Percentiles rank a stretch among this genome's conserved stretches.
phyloP scores from a whole-genome alignment of 1,284 basidiomycete genomes.

The Afroboletus lepidellus region DNA sequence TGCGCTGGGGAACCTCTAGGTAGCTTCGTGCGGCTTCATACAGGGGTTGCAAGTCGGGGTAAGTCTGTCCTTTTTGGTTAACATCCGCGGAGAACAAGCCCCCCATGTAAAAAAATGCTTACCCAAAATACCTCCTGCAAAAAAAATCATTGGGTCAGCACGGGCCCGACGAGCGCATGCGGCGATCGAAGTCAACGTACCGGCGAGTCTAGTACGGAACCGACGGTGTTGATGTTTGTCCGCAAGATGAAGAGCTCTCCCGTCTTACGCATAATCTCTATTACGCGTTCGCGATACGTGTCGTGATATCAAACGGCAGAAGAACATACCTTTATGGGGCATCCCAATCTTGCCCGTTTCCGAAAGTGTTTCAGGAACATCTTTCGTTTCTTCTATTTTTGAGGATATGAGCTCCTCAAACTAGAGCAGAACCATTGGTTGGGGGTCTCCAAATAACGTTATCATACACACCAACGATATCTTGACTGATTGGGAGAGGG shows the following conservation, averaged over 20 bases:
- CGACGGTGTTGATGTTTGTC: constrained; percentile 94
- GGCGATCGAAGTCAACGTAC: constrained; percentile 44
- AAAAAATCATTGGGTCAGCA: constrained; percentile 2
- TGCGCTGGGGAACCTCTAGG: constrained; percentile 92
- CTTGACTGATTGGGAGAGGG: constrained; percentile 94
- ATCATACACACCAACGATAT: constrained; percentile 70
- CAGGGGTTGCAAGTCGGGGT: constrained; percentile 91
- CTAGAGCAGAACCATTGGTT: constrained; percentile 33
- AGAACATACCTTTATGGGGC: constrained; percentile 62
- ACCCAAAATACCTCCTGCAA: constrained; percentile 91
- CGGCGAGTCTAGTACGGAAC: constrained; percentile 92
- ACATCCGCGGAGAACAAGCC: constrained; percentile 12
- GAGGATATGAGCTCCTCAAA: constrained; percentile 92
- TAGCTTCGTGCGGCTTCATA: constrained; percentile 94
- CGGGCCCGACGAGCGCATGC: background rate
- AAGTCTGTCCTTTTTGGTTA: constrained; percentile 51
- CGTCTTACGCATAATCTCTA: constrained; percentile 98
- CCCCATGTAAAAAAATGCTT: constrained; percentile 21
- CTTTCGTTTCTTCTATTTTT: constrained; percentile 96
- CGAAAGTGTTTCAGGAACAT: constrained; percentile 91
- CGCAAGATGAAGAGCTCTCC: constrained; percentile 91
- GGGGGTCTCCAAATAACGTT: constrained; percentile 11
- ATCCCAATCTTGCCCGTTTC: constrained; percentile 95
- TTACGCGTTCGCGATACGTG: constrained; percentile 16
- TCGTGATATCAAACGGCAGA: background rate